Evolutionary conservation across 257 asterid genomes (phyloP), one percentile per base, ranked within the genome.

Genomic region (Solanum piurae): DNA sequence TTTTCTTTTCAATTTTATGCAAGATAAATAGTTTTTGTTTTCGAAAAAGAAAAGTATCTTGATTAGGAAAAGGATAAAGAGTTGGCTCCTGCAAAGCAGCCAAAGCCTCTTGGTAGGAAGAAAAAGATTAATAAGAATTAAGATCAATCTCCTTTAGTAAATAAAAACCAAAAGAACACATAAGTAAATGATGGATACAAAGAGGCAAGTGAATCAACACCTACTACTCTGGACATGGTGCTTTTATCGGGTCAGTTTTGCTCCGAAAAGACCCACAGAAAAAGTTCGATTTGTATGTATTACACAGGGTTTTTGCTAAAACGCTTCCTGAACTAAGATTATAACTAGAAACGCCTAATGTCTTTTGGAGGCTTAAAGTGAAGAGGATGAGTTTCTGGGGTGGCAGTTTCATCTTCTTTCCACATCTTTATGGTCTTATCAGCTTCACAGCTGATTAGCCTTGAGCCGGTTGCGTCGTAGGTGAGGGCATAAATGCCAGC

Each of bases 341-440:
- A 2, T 5, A 27, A 76, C 91, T 92, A 97, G 91, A 96, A 97
- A 18, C 99, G 91, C 6, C 99, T 93, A 34, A 96, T 92, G 86
- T 95, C 99, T 92, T 90, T 96, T 49, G 99, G 99, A 21, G 98
- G 99, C 93, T 94, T 97, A 88, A 96, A 97, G 90, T 95, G 92
- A 83, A 97, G 92, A 80, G 99, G 99, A 91, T 96, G 98, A 49
- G 98, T 91, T 92, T 97, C 98, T 3, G 98, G 97, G 29, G 99
- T 93, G 7, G 99, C 99, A 16, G 44, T 89, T 27, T 93, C 98
- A 40, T 97, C 99, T 89, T 97, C 98, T 91, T 93, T 97, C 99
- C 99, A 97, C 99, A 96, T 94, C 93, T 96, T 96, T 88, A 96
- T 94, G 21, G 98, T 96, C 91, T 96, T 96, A 91, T 95, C 99